Evolutionary conservation across 495 filamentous ascomycete genomes (phyloP).

Genomic region (Lasiosphaeria hispida): DNA sequence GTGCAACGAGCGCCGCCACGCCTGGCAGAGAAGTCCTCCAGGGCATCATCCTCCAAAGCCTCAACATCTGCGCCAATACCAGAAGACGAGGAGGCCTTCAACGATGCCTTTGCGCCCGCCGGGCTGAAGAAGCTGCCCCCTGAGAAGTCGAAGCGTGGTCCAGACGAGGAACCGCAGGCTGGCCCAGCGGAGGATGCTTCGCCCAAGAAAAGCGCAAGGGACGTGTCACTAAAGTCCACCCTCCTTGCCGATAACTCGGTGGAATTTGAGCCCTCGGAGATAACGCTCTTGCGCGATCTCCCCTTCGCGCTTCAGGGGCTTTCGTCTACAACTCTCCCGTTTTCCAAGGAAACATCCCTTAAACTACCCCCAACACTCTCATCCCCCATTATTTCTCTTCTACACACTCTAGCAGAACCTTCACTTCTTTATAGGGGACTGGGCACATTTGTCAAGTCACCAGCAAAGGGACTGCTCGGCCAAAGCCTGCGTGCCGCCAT

Average conservation of each 20-base stretch:
- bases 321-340: slow-evolving; percentile 79
- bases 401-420: slow-evolving; percentile 90
- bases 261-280: slow-evolving; percentile 59
- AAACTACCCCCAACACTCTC: slow-evolving; percentile 77
- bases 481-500: slow-evolving; percentile 94
- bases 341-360: slow-evolving; percentile 60
- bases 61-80: slow-evolving; percentile 25
- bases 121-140: slow-evolving; percentile 47
- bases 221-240: slow-evolving; percentile 51
- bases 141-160: slow-evolving; percentile 25
- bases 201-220: slow-evolving; percentile 29
- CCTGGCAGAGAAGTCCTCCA: slow-evolving; percentile 22
- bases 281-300: slow-evolving; percentile 79
- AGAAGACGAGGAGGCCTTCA: slow-evolving; percentile 42
- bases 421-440: slow-evolving; percentile 83
- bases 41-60: slow-evolving; percentile 24
- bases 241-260: slow-evolving; percentile 51
- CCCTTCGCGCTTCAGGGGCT: slow-evolving; percentile 94
- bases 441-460: slow-evolving; percentile 72
- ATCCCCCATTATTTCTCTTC: slow-evolving; percentile 77
- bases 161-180: slow-evolving; percentile 22
- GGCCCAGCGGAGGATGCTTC: slow-evolving; percentile 13
- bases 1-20: slow-evolving; percentile 16
- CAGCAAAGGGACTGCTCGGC: slow-evolving; percentile 65
- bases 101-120: slow-evolving; percentile 55